A percentile compares a stretch with the other conserved stretches of the same genome.
These are phyloP conservation scores for Tetrahymena thermophila DNA, from an alignment of 73 alveolate species.

Conservation along the genomic window DNA sequence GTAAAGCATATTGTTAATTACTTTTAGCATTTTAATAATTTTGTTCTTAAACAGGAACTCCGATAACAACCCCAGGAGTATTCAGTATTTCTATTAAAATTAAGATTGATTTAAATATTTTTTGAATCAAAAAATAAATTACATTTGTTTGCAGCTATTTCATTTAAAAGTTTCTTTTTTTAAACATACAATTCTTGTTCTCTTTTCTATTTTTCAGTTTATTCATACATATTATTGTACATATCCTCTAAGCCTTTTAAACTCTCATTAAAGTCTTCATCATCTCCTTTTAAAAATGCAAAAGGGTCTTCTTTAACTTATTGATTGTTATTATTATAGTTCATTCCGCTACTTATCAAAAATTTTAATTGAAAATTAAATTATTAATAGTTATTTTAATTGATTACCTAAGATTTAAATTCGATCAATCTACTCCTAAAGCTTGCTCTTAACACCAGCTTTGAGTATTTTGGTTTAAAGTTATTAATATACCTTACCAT, in stretches of 20 bases:
- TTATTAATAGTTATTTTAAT: not conserved
- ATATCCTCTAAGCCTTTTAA: not conserved
- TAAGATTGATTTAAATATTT: not conserved
- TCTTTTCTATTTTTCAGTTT: not conserved
- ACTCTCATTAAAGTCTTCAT: not conserved
- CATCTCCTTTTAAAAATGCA: not conserved
- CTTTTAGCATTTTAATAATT: not conserved
- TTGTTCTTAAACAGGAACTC: not conserved
- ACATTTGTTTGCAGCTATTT: not conserved
- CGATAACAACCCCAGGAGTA: not conserved
- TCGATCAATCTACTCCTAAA: constrained; percentile 2
- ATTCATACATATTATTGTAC: not conserved
- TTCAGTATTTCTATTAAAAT: not conserved
- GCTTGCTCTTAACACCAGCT: not conserved
- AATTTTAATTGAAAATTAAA: not conserved
- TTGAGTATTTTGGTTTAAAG: too few relatives aligned
- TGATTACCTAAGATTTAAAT: not conserved
- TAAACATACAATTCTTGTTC: not conserved
- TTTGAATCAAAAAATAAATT: not conserved
- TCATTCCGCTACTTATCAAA: not conserved
- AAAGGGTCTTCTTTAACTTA: not conserved
- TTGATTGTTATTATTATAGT: not conserved
- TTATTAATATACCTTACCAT: not conserved
- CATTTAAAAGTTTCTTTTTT: not conserved
- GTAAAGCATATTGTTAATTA: not conserved